phyloP scores from a whole-genome alignment of 108 stramenopile species.

The Bacterosira constricta region DNA sequence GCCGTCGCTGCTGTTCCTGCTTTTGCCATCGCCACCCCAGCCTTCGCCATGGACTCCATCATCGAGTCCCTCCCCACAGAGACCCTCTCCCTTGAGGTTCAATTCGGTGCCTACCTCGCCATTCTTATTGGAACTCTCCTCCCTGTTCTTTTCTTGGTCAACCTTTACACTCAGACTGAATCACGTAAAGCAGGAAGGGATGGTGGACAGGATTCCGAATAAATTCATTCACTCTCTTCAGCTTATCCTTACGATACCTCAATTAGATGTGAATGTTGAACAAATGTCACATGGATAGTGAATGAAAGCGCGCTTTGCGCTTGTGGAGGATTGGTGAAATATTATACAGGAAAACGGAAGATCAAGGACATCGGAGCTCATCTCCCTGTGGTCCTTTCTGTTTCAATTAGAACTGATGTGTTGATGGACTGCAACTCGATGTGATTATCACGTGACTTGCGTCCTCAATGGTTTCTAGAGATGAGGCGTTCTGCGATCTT shows the following conservation, averaged over 20 bases:
- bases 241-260: no score
- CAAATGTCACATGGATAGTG: no score
- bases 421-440: no score
- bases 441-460: no score
- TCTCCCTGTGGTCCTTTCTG: no score
- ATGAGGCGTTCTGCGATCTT: no score
- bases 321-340: no score
- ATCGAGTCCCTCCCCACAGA: conserved; percentile 79
- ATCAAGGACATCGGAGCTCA: no score
- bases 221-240: conserved; percentile 26
- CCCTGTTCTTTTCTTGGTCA: conserved; percentile 91
- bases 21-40: conserved; percentile 71
- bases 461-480: no score
- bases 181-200: conserved; percentile 80
- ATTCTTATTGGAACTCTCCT: conserved; percentile 94
- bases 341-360: no score
- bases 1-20: conserved; percentile 73
- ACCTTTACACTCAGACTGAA: conserved; percentile 93
- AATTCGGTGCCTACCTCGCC: conserved; percentile 94
- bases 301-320: no score
- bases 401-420: no score
- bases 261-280: background rate
- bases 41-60: conserved; percentile 87
- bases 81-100: conserved; percentile 86
- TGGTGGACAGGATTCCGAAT: conserved; percentile 78